A percentile compares a stretch with the other conserved stretches of the same genome.
These are phyloP conservation scores for Striga asiatica DNA, from an alignment of 257 asterid genomes.

Conservation along the genomic window DNA sequence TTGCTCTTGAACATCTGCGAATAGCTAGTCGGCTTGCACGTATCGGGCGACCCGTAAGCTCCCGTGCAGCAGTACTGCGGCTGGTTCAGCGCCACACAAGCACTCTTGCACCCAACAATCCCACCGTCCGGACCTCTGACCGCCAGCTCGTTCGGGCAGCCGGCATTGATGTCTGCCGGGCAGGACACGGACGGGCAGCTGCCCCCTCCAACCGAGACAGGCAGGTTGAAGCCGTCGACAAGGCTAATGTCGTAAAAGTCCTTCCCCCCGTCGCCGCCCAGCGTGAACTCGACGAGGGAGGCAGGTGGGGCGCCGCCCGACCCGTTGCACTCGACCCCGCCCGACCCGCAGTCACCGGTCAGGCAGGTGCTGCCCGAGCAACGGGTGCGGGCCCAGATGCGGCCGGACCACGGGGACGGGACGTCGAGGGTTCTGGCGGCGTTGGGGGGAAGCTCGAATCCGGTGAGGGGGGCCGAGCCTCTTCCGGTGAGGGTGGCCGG, in stretches of 20 bases:
- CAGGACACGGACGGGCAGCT: slow-evolving; percentile 18
- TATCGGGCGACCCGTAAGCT: slow-evolving; percentile 15
- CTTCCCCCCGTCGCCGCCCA: slow-evolving; percentile 9
- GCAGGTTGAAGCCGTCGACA: slow-evolving; percentile 48
- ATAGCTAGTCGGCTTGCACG: slow-evolving; percentile 30
- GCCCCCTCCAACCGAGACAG: slow-evolving; percentile 12
- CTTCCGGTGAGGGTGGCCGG: slow-evolving; percentile 36
- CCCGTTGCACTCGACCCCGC: slow-evolving; percentile 28
- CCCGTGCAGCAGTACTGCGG: slow-evolving; percentile 46
- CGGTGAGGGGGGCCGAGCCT: slow-evolving; percentile 23
- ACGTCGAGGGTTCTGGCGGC: slow-evolving; percentile 10
- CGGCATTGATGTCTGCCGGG: slow-evolving; percentile 17
- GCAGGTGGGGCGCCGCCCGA: slow-evolving; percentile 32
- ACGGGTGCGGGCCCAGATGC: slow-evolving; percentile 36
- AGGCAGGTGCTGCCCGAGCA: slow-evolving; percentile 26
- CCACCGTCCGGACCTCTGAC: slow-evolving; percentile 9
- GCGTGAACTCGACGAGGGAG: slow-evolving; percentile 29
- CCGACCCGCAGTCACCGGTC: slow-evolving; percentile 33
- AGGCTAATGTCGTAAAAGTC: slow-evolving; percentile 42
- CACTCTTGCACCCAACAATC: slow-evolving; percentile 41
- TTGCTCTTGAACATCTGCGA: slow-evolving; percentile 25
- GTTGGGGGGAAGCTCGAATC: slow-evolving; percentile 25
- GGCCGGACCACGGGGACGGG: slow-evolving; percentile 39
- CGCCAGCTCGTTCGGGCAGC: slow-evolving; percentile 26
- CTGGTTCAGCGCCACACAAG: slow-evolving; percentile 27